phyloP scores from a whole-genome alignment of 23 red algal genomes.

The Gracilariopsis chorda region DNA sequence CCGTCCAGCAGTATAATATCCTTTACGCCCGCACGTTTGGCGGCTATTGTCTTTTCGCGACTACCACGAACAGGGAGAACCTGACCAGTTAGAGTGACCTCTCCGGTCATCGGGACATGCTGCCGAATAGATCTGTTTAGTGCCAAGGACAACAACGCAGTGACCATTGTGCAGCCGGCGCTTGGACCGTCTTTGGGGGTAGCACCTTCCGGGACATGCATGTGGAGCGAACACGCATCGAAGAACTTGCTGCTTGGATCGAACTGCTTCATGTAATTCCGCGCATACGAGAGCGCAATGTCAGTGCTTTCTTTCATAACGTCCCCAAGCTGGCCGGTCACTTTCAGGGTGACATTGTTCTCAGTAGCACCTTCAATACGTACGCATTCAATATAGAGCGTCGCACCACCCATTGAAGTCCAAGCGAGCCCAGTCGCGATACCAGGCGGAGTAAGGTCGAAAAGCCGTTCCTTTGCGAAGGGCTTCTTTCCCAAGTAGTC shows the following conservation, averaged over 20 bases:
- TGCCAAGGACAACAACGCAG: constrained; percentile 78
- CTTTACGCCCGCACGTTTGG: constrained; percentile 79
- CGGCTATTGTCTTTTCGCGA: constrained; percentile 89
- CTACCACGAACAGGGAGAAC: constrained; percentile 94
- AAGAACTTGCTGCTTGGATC: constrained; percentile 87
- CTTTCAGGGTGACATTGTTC: constrained; percentile 45
- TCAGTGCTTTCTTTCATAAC: constrained; percentile 98
- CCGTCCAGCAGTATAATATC: constrained; percentile 77
- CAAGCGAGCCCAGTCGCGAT: constrained; percentile 92
- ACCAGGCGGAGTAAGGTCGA: constrained; percentile 66
- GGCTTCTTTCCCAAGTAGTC: constrained; percentile 77
- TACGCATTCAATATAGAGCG: constrained; percentile 88
- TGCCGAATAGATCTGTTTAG: constrained; percentile 51
- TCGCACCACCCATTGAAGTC: constrained; percentile 88
- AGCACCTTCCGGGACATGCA: constrained; percentile 96
- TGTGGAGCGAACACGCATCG: constrained; percentile 72
- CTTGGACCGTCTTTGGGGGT: constrained; percentile 92
- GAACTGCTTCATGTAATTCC: constrained; percentile 56
- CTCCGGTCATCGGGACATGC: constrained; percentile 94
- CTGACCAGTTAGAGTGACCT: constrained; percentile 90
- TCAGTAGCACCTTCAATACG: constrained; percentile 42
- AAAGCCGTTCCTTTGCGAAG: constrained; percentile 75
- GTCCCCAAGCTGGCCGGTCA: constrained; percentile 87
- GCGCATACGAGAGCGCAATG: constrained; percentile 87
- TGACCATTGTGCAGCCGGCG: constrained; percentile 91